phyloP scores from a whole-genome alignment of 768 basidiomycete genomes.

The Termitomyces sp. region DNA sequence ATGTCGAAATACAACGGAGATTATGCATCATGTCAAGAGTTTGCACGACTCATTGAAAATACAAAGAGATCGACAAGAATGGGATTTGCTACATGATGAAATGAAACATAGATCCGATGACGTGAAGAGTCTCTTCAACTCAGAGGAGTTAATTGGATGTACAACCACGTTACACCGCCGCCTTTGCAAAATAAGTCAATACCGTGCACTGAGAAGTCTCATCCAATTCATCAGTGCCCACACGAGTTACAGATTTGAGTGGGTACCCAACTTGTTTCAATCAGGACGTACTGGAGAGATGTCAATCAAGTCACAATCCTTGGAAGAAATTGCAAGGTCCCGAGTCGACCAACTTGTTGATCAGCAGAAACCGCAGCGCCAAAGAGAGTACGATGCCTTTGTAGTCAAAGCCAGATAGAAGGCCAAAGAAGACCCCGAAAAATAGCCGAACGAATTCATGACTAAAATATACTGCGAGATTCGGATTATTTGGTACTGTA shows the following conservation, averaged over 20 bases:
- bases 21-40: neutral
- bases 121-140: neutral
- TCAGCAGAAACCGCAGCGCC: neutral
- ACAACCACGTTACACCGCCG: neutral
- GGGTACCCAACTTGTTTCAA: neutral
- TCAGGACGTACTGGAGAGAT: neutral
- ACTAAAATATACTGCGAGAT: neutral
- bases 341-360: neutral
- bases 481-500: neutral
- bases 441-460: neutral
- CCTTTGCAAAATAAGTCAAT: neutral
- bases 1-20: too few species aligned
- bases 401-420: neutral
- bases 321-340: neutral
- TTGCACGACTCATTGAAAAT: neutral
- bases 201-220: neutral
- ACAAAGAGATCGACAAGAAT: neutral
- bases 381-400: neutral
- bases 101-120: neutral
- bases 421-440: neutral
- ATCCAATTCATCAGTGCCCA: neutral
- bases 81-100: too few species aligned
- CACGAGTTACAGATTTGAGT: neutral
- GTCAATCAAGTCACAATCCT: neutral
- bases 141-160: neutral